These are phyloP conservation scores for Solanum corneliomulleri DNA, from an alignment of 257 asterid genomes.

Conservation along the genomic window DNA sequence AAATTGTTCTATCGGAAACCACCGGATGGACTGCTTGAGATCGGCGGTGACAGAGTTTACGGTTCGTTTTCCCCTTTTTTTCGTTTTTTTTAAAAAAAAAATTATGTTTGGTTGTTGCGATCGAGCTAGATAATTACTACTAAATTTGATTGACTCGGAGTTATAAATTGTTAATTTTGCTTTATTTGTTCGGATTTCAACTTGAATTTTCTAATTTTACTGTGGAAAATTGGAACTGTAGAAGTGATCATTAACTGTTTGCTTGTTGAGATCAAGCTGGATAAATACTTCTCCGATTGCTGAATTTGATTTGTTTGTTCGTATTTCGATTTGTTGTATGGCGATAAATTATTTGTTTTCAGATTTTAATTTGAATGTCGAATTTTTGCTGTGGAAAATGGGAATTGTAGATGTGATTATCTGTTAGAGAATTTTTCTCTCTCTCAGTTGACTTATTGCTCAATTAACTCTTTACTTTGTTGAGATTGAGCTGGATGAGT, in stretches of 20 bases:
- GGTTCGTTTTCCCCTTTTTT: not conserved
- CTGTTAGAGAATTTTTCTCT: not conserved
- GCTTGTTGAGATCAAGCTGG: not conserved
- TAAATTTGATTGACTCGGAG: not conserved
- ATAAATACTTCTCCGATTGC: not conserved
- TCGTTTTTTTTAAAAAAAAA: too few species aligned
- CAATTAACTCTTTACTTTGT: not conserved
- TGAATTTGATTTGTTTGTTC: not conserved
- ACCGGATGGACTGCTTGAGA: constrained; percentile 49
- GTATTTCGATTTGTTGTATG: not conserved
- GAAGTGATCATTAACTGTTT: not conserved
- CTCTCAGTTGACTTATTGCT: not conserved
- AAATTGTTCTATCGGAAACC: constrained; percentile 40
- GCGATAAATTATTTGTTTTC: not conserved
- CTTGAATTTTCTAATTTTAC: not conserved
- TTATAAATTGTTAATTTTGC: not conserved
- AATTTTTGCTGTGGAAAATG: not conserved
- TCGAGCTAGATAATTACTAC: not conserved
- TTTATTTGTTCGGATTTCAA: not conserved
- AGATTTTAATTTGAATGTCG: not conserved
- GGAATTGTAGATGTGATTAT: not conserved
- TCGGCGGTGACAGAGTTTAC: constrained; percentile 37
- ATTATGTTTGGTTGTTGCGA: not conserved
- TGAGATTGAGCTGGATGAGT: not conserved
- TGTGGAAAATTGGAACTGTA: not conserved